Evolutionary conservation across 306 rosid genomes (phyloP).

Genomic region (Prunus mume): DNA sequence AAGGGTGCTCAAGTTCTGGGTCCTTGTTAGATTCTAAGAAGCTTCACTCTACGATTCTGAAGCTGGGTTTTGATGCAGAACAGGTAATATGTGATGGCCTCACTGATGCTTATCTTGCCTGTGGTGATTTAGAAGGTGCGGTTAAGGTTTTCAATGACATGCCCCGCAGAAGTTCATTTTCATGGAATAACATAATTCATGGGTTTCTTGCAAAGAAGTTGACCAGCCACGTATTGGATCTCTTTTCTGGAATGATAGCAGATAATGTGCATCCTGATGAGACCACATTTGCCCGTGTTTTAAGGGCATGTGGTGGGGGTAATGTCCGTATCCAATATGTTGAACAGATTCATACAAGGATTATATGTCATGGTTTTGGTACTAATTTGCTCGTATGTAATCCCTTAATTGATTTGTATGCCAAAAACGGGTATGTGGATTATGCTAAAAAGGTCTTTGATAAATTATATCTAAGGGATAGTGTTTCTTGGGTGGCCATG

Average conservation of each 20-base stretch:
- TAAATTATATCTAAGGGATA: conserved; percentile 46
- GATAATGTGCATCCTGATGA: conserved; percentile 50
- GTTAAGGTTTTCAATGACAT: conserved; percentile 58
- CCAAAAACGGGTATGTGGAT: conserved; percentile 47
- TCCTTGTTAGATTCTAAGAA: conserved; percentile 44
- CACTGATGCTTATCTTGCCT: conserved; percentile 43
- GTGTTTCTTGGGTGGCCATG: conserved; percentile 88
- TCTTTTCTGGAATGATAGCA: conserved; percentile 47
- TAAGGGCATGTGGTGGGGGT: conserved; percentile 61
- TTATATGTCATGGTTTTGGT: conserved; percentile 57
- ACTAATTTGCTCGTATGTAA: conserved; percentile 49
- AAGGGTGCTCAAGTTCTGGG: conserved; percentile 54
- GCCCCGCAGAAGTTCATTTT: conserved; percentile 36
- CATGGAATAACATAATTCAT: conserved; percentile 64
- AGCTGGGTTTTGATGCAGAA: conserved; percentile 56
- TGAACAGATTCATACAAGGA: conserved; percentile 64
- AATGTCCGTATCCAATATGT: conserved; percentile 43
- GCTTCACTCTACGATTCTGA: conserved; percentile 69
- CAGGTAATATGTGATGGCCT: conserved; percentile 41
- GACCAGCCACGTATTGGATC: conserved; percentile 30
- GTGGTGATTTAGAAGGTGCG: conserved; percentile 45
- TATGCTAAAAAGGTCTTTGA: conserved; percentile 68
- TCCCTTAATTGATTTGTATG: conserved; percentile 66
- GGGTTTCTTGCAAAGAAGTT: conserved; percentile 37
- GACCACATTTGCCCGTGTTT: conserved; percentile 48